Evolutionary conservation across 208 protist species (phyloP).

Genomic region (Crithidia sp.): DNA sequence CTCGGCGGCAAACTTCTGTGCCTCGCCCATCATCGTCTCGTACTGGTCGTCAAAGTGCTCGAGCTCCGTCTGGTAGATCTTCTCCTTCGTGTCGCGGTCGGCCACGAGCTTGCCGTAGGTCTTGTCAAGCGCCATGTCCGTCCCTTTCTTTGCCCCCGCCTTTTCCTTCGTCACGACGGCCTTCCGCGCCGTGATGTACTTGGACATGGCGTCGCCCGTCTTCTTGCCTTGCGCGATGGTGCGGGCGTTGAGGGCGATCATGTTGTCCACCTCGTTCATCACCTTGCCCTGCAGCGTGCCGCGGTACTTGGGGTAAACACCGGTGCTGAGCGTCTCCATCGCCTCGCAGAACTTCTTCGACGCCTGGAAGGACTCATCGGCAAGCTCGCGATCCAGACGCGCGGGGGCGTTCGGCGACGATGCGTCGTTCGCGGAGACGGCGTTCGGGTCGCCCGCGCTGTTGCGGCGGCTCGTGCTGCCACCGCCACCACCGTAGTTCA

Average conservation of each 20-base stretch:
- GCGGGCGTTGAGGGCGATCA: neutral
- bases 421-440: neutral
- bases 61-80: conserved; percentile 4
- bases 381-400: conserved; percentile 24
- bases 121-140: conserved; percentile 16
- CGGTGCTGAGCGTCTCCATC: conserved; percentile 21
- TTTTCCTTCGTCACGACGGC: conserved; percentile 7
- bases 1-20: conserved; percentile 20
- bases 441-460: neutral
- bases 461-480: conserved; percentile 2
- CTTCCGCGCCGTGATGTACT: neutral
- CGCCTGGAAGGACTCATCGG: conserved; percentile 8
- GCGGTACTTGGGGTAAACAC: conserved; percentile 17
- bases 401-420: neutral
- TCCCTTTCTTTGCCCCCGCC: conserved; percentile 22
- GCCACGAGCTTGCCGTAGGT: conserved; percentile 15
- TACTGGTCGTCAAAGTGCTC: conserved; percentile 33
- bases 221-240: conserved; percentile 22
- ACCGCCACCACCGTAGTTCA: conserved; percentile 29
- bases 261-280: conserved; percentile 10
- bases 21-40: conserved; percentile 13
- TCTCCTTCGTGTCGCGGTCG: conserved; percentile 18
- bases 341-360: conserved; percentile 28
- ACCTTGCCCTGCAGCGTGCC: conserved; percentile 7
- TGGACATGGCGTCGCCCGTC: conserved; percentile 10